phyloP scores from a whole-genome alignment of 345 rosid species.

The Eucalyptus paniculata region DNA sequence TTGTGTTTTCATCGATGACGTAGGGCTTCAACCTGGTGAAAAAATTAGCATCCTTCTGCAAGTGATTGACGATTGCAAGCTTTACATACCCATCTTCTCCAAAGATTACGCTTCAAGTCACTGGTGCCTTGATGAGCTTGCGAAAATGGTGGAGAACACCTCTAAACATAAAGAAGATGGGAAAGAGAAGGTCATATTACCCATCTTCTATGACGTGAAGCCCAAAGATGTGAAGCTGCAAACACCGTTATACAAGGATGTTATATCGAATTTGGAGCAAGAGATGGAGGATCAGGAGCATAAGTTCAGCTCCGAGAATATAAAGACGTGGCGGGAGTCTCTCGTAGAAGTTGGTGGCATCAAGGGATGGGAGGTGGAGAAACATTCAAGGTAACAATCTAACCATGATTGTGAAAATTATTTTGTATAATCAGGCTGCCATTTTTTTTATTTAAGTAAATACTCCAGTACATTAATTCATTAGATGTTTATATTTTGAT shows the following conservation, averaged over 20 bases:
- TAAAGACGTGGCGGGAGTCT: background rate
- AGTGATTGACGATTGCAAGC: background rate
- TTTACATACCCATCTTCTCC: background rate
- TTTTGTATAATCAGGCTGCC: background rate
- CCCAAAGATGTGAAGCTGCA: background rate
- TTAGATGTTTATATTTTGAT: too few relatives aligned
- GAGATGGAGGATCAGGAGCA: background rate
- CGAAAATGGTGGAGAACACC: background rate
- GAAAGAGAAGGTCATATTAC: background rate
- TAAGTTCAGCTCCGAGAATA: background rate
- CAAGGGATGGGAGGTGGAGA: background rate
- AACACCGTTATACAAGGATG: fast-evolving
- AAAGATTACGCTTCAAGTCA: background rate
- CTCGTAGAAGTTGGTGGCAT: background rate
- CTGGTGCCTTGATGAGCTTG: background rate
- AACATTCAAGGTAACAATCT: background rate
- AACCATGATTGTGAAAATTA: background rate
- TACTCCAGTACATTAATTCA: too few relatives aligned
- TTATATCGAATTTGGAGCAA: background rate
- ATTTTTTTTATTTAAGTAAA: too few relatives aligned
- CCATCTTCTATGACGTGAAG: background rate
- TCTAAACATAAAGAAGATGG: background rate
- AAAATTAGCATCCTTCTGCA: background rate
- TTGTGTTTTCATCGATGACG: background rate
- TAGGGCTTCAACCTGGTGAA: background rate